Percentiles rank a stretch among this genome's conserved stretches.
Conservation (phyloP, 805 yeast species). For the Pichia rugopelliculosa region DNA sequence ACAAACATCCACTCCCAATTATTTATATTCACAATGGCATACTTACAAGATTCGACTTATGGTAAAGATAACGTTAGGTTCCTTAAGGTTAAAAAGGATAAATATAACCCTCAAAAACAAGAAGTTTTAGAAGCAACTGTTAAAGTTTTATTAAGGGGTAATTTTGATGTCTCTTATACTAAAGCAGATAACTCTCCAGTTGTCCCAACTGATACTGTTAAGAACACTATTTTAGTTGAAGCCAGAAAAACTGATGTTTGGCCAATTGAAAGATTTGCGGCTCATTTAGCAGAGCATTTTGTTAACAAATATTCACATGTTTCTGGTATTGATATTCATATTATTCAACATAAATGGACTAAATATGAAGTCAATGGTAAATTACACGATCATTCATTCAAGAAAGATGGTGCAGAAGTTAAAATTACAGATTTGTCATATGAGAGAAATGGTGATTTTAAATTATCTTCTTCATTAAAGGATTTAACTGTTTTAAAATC, state of each 20-base stretch:
- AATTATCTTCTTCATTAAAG: constrained; percentile 61
- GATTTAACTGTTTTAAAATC: constrained; percentile 81
- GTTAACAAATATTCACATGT: constrained; percentile 71
- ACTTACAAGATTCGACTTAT: constrained; percentile 50
- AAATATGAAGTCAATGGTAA: constrained; percentile 68
- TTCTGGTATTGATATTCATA: constrained; percentile 57
- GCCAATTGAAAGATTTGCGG: constrained; percentile 89
- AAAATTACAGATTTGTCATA: constrained; percentile 52
- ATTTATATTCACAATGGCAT: constrained; percentile 18
- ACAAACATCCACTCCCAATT: neutral
- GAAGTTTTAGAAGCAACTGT: constrained; percentile 84
- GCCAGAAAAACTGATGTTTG: constrained; percentile 80
- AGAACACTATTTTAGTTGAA: constrained; percentile 76
- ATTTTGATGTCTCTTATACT: constrained; percentile 75
- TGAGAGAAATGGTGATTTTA: constrained; percentile 45
- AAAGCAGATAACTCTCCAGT: constrained; percentile 82
- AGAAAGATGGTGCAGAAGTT: constrained; percentile 78
- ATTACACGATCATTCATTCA: constrained; percentile 75
- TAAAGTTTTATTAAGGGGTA: constrained; percentile 66
- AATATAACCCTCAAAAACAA: constrained; percentile 63
- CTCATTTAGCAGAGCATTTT: constrained; percentile 77
- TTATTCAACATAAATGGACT: constrained; percentile 74
- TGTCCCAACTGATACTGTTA: constrained; percentile 91
- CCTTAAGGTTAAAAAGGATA: constrained; percentile 78
- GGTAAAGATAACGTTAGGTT: constrained; percentile 93